Conservation (phyloP, 2,329 filamentous ascomycete species). For the Zarea fungicola region DNA sequence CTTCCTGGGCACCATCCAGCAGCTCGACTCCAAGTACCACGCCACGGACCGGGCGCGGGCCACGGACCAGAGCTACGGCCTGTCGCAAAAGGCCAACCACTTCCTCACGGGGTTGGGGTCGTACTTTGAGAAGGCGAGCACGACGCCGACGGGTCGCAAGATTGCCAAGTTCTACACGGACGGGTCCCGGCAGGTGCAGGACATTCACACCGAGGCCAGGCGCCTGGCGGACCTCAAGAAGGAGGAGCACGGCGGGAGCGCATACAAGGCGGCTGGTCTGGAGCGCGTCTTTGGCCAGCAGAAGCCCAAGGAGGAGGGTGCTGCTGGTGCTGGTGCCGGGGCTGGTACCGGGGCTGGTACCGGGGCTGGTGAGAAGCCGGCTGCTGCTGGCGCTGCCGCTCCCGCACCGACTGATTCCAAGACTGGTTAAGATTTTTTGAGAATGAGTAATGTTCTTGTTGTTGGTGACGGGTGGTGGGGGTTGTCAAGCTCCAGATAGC, state of each 20-base stretch:
- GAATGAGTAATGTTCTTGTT: too few species aligned
- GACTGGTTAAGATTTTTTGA: slow-evolving; percentile 15
- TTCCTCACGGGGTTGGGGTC: slow-evolving; percentile 63
- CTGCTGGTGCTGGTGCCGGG: slow-evolving; percentile 18
- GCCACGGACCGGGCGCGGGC: slow-evolving; percentile 81
- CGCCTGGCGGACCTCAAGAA: slow-evolving; percentile 86
- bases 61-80: slow-evolving; percentile 78
- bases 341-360: slow-evolving; percentile 16
- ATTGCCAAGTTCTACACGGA: slow-evolving; percentile 83
- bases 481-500: too few species aligned
- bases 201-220: slow-evolving; percentile 88
- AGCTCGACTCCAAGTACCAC: slow-evolving; percentile 80
- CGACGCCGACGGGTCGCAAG: slow-evolving; percentile 82
- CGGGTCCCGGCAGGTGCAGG: slow-evolving; percentile 81
- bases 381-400: background rate
- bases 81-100: slow-evolving; percentile 65
- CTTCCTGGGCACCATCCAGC: slow-evolving; percentile 71
- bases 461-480: too few species aligned
- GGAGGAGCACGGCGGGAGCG: slow-evolving; percentile 52
- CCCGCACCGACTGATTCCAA: slow-evolving; percentile 11
- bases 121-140: slow-evolving; percentile 92
- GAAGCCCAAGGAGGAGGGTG: slow-evolving; percentile 38
- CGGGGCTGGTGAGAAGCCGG: slow-evolving; percentile 12
- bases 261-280: slow-evolving; percentile 54
- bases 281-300: slow-evolving; percentile 54